Evolutionary conservation across 768 basidiomycete genomes (phyloP), one percentile per base, ranked within the genome.

Genomic region (Russula abietina): DNA sequence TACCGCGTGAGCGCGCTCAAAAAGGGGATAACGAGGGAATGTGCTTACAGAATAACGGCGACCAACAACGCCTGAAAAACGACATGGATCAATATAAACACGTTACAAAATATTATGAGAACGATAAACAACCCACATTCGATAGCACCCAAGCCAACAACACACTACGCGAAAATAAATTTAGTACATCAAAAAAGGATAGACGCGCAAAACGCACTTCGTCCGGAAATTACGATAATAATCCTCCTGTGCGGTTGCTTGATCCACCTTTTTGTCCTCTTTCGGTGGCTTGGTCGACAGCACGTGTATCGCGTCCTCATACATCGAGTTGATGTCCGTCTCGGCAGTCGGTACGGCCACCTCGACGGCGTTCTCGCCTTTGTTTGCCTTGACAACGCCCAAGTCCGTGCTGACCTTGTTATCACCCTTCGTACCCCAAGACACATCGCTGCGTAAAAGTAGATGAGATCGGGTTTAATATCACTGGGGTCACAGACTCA

Each of bases 341-440:
- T 96, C 87, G 57, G 86, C 86, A 1, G 91, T 89, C 2, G 94
- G 94, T 0, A 97, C 82, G 9, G 81, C 80, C 10, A 93, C 91
- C 62, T 95, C 92, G 11, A 95, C 95, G 70, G 91, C 87, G 67
- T 89, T 89, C 70, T 86, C 86, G 62, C 87, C 83, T 61, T 81
- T 81, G 39, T 79, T 77, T 1, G 79, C 79, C 54, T 81, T 81
- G 65, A 95, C 89, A 6, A 87, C 87, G 50, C 96, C 97, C 7
- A 98, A 84, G 67, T 95, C 91, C 28, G 87, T 88, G 58, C 79
- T 80, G 49, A 88, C 82, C 70, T 87, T 94, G 78, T 93, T 94
- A 74, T 91, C 92, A 38, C 91, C 96, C 72, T 96, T 98, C 4
- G 92, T 98, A 41, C 94, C 93, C 94, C 94, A 95, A 4, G 91